A percentile compares a stretch with the other conserved stretches of the same genome.
These are phyloP conservation scores for Neolentinus lepideus DNA, from an alignment of 1,284 basidiomycete species.

Conservation along the genomic window DNA sequence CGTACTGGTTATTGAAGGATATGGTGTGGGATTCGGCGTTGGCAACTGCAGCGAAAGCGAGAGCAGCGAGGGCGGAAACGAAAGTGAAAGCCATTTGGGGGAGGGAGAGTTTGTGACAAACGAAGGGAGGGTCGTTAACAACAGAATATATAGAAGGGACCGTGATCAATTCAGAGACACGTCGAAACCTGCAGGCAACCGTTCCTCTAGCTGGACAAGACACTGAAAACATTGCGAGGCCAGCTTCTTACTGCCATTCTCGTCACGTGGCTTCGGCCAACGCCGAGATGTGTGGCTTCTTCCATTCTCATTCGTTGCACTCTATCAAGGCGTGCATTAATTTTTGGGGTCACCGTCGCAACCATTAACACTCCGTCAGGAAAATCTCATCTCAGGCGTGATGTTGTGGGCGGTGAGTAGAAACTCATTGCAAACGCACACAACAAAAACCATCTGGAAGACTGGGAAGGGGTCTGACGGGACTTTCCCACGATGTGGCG, in stretches of 20 bases:
- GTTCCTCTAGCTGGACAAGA: background rate
- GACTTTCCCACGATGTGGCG: background rate
- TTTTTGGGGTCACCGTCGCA: too few relatives aligned
- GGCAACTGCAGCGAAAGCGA: conserved; percentile 18
- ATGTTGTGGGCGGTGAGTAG: background rate
- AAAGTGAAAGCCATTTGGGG: conserved; percentile 22
- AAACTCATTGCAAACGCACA: background rate
- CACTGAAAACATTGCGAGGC: background rate
- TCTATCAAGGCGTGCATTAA: too few relatives aligned
- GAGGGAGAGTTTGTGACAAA: conserved; percentile 1
- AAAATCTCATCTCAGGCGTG: background rate
- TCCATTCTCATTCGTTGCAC: too few relatives aligned
- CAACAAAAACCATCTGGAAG: background rate
- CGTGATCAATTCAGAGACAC: conserved; percentile 1
- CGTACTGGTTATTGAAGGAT: conserved; percentile 28
- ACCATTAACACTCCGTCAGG: too few relatives aligned
- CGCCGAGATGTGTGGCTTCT: too few relatives aligned
- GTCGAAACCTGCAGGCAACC: background rate
- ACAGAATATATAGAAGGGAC: background rate
- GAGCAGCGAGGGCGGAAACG: conserved; percentile 17
- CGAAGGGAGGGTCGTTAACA: background rate
- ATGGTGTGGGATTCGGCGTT: conserved; percentile 29
- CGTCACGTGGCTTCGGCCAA: too few relatives aligned
- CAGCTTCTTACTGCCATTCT: too few relatives aligned
- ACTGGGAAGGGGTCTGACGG: background rate